These are phyloP conservation scores for Fusarium sp. DNA, from an alignment of 2,329 filamentous ascomycete genomes.

Conservation along the genomic window DNA sequence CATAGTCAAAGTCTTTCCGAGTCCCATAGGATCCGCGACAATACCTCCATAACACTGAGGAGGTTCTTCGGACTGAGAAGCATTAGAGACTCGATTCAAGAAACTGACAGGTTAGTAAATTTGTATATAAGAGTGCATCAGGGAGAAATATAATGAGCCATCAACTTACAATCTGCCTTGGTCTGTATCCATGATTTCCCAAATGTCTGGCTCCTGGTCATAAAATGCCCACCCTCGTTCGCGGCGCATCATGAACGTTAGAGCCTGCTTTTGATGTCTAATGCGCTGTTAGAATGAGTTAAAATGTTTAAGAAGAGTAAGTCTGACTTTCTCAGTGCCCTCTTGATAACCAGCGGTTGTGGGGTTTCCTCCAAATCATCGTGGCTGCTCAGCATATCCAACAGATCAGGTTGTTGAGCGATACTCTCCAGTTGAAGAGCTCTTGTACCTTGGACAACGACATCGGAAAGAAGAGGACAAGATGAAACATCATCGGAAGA, in stretches of 20 bases:
- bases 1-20: constrained; percentile 63
- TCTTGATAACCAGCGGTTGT: constrained; percentile 48
- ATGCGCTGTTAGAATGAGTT: not conserved
- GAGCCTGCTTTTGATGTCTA: constrained; percentile 61
- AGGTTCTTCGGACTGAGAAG: constrained; percentile 51
- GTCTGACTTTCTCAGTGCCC: constrained; percentile 44
- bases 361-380: constrained; percentile 49
- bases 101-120: constrained; percentile 45
- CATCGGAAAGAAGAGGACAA: constrained; percentile 8
- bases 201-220: constrained; percentile 50
- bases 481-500: constrained; percentile 26
- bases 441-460: not conserved
- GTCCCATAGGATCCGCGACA: constrained; percentile 63
- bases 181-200: constrained; percentile 49
- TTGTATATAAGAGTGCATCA: too few species aligned
- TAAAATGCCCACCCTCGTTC: constrained; percentile 57
- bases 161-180: constrained; percentile 41
- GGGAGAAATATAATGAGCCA: accelerated
- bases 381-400: constrained; percentile 47
- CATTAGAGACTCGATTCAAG: constrained; percentile 53
- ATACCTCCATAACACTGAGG: constrained; percentile 59
- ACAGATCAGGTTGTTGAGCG: constrained; percentile 34
- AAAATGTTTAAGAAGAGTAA: accelerated
- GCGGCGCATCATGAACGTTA: constrained; percentile 59
- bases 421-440: constrained; percentile 15